A percentile compares a stretch with the other conserved stretches of the same genome.
Evolutionary conservation across 2,329 filamentous ascomycete species (phyloP).

Genomic region (Botrytis paeoniae): DNA sequence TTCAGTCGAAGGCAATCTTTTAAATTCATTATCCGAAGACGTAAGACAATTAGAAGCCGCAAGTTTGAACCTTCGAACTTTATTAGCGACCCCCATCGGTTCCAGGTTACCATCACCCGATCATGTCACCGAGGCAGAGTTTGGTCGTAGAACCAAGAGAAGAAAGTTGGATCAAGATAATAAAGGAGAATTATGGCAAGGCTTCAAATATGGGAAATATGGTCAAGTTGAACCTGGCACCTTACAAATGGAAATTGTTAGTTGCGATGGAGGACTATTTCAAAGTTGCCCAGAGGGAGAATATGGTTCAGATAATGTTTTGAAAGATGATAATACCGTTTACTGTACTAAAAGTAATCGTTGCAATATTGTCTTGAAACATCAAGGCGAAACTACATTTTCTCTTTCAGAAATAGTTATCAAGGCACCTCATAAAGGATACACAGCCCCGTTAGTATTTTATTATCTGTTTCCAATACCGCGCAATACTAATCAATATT

Average conservation of each 20-base stretch:
- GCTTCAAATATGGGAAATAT: conserved; percentile 78
- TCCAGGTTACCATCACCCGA: conserved; percentile 28
- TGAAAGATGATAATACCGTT: conserved; percentile 77
- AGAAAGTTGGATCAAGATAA: conserved; percentile 68
- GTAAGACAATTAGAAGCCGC: conserved; percentile 33
- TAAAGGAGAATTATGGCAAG: conserved; percentile 45
- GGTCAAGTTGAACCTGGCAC: conserved; percentile 83
- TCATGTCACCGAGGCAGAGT: conserved; percentile 40
- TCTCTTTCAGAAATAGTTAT: conserved; percentile 83
- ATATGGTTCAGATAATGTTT: conserved; percentile 75
- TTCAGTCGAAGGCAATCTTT: conserved; percentile 4
- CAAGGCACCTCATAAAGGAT: conserved; percentile 75
- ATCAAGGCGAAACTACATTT: conserved; percentile 78
- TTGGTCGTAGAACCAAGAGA: conserved; percentile 59
- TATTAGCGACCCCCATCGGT: conserved; percentile 31
- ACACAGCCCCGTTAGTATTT: conserved; percentile 75
- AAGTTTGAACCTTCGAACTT: conserved; percentile 28
- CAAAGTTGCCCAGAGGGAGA: conserved; percentile 46
- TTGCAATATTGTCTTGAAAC: conserved; percentile 82
- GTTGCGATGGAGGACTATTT: conserved; percentile 79
- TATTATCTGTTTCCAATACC: neutral
- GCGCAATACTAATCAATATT: conserved; percentile 26
- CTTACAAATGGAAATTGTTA: conserved; percentile 82
- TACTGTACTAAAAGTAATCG: conserved; percentile 87
- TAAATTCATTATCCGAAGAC: conserved; percentile 26